A percentile compares a stretch with the other conserved stretches of the same genome.
phyloP scores from a whole-genome alignment of 805 yeast species.

The Kluyveromyces dobzhanskii region DNA sequence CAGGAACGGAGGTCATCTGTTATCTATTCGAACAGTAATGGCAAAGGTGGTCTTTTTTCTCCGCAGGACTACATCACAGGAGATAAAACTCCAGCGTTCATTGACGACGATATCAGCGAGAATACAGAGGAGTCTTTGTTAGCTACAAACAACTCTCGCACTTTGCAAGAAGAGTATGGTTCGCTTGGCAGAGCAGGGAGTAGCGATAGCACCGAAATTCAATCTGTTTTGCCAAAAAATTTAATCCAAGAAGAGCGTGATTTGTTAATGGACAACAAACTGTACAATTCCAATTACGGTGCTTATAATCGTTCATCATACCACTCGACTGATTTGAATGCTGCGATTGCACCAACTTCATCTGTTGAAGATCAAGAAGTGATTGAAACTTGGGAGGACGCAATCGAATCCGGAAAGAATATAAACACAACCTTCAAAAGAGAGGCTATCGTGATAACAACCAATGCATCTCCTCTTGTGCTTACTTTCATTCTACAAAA shows the following conservation, averaged over 20 bases:
- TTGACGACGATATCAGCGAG: conserved; percentile 7
- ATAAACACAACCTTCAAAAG: conserved; percentile 30
- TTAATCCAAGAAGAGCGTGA: conserved; percentile 27
- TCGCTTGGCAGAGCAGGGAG: background rate
- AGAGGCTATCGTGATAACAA: conserved; percentile 34
- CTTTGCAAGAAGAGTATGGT: conserved; percentile 15
- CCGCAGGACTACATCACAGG: conserved; percentile 25
- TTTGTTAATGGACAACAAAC: conserved; percentile 25
- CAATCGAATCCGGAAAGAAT: conserved; percentile 23
- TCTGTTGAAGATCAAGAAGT: conserved; percentile 14
- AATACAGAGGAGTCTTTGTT: conserved; percentile 9
- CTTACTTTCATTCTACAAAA: conserved; percentile 63
- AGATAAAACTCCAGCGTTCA: conserved; percentile 10
- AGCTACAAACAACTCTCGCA: conserved; percentile 17
- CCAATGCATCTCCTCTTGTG: conserved; percentile 52
- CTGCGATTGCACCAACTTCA: background rate
- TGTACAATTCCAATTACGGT: conserved; percentile 6
- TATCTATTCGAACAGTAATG: conserved; percentile 26
- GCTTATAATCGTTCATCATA: background rate
- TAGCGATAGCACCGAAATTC: background rate
- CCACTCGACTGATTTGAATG: background rate
- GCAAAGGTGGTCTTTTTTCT: conserved; percentile 26
- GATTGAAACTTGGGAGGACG: conserved; percentile 24
- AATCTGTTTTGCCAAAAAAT: conserved; percentile 12
- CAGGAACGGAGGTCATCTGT: conserved; percentile 26